Base-by-base conservation (phyloP, 2,329 filamentous ascomycete genomes). In the Colletotrichum tamarilloi region DNA sequence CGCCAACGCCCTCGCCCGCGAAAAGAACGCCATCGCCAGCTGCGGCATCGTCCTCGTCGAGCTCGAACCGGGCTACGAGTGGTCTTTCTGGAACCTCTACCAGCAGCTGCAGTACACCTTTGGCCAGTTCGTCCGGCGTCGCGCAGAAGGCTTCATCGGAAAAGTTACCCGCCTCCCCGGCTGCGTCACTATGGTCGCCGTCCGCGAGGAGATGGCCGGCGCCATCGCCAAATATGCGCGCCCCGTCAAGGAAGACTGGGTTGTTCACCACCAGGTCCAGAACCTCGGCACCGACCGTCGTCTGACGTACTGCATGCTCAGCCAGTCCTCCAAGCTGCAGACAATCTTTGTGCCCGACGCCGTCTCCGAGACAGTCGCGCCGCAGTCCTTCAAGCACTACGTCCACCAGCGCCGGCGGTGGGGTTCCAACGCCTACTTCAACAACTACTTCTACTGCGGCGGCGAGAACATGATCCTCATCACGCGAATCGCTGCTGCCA, bases 391-490 rank as follows among this genome's bases (percentile, higher is more conserved):
- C n/a, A 75, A 77, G 32, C 80, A 82, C 72, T 82, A 82, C 52
- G 77, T 82, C 30, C 79, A 76, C 57, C 80, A 82, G 71, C 75
- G 80, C 2, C 78, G 80, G 5, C 76, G 80, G 8, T 82, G 80
- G 80, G 80, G 80, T 3, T 80, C 78, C 2, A 82, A 82, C 16
- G 80, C 80, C 5, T 82, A 82, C 67, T 82, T 81, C 72, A 82
- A 82, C 77, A 82, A 82, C 55, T 82, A 80, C 58, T 82, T 80
- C 49, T 82, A 82, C 42, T 73, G 79, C 1, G 76, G 74, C 5
- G 80, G 80, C 16, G 77, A 80, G 53, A 79, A 80, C 32, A 81
- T 82, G 79, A 88, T 84, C 68, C 86, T 76, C 22, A 70, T 82
- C 22, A 82, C 80, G 3, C 79, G 80, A 0, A 74, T 82, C 8